Base-by-base conservation (phyloP, 345 rosid species). In the Linum tenue region DNA sequence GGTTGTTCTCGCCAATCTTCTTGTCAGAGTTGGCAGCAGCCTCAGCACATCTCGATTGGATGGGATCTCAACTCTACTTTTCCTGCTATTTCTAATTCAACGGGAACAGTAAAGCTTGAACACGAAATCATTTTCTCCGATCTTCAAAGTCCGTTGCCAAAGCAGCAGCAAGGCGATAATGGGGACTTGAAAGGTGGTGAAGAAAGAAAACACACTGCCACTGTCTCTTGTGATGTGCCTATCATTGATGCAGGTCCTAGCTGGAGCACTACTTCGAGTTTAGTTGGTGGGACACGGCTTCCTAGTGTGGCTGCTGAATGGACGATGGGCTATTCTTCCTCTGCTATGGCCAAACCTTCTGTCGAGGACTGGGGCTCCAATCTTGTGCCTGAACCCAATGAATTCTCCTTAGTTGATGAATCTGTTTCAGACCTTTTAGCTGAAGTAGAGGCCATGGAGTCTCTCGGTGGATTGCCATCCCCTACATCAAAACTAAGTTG, bases 351-450 rank as follows among this genome's bases (percentile, higher is more conserved):
- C 44, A 80, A 76, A 70, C 73, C 78, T 51, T 61, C 81, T 61
- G 69, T 64, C 8, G 81, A 81, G 44, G 78, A 73, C 70, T 81
- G 88, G 90, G 86, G 78, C 71, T 72, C 85, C 3, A 73, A 73
- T 41, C 61, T 76, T 10, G 64, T 83, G 77, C 62, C 91, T 38
- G 95, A 82, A 67, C 83, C 89, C 1, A 78, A 79, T 53, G 97
- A 86, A 56, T 86, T 78, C 65, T 67, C 69, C 63, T 72, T 82
- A 62, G 86, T 69, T 44, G 97, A 90, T 77, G 99, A 94, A 73
- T 94, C 99, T 17, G 97, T 94, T 78, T 94, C 99, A 59, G 99
- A 94, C 77, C 86, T 94, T 58, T 76, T 94, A 81, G 99, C 99
- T 31, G 97, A 90, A 78, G 96, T 90, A 67, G 99, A 94, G 82